phyloP scores from a whole-genome alignment of 768 basidiomycete genomes.

The Podaxis sp. region DNA sequence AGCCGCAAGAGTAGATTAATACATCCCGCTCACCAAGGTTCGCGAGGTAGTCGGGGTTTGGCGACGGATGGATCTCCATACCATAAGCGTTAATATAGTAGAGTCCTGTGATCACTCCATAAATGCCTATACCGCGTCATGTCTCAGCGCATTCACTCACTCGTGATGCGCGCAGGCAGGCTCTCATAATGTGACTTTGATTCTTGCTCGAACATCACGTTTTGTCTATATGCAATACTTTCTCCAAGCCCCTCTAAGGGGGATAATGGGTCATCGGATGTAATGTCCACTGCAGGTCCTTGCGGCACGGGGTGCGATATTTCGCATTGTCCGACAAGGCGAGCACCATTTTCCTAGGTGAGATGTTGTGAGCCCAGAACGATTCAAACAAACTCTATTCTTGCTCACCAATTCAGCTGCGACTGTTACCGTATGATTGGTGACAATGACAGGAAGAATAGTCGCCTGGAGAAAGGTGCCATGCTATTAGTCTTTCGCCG shows the following conservation, averaged over 20 bases:
- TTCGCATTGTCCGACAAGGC: conserved; percentile 88
- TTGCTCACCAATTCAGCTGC: conserved; percentile 78
- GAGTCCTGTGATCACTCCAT: conserved; percentile 45
- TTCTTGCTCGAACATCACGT: conserved; percentile 63
- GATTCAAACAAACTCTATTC: conserved; percentile 18
- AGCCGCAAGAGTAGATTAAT: conserved; percentile 91
- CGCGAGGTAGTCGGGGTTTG: conserved; percentile 78
- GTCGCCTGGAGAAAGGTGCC: conserved; percentile 45
- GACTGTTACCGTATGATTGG: conserved; percentile 95
- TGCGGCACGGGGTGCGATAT: conserved; percentile 80
- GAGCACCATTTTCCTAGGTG: conserved; percentile 68
- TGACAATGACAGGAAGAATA: conserved; percentile 89
- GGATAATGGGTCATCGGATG: conserved; percentile 39
- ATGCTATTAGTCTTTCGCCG: not conserved
- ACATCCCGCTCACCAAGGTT: conserved; percentile 60
- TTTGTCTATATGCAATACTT: conserved; percentile 46
- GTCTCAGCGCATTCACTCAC: conserved; percentile 38
- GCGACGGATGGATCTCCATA: conserved; percentile 87
- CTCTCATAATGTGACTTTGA: conserved; percentile 55
- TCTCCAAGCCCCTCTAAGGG: conserved; percentile 57
- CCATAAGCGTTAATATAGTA: conserved; percentile 92
- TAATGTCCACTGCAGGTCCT: conserved; percentile 18
- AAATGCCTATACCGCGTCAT: not conserved
- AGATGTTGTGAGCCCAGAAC: conserved; percentile 12
- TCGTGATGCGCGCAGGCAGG: conserved; percentile 59